Evolutionary conservation across 768 basidiomycete genomes (phyloP).

Genomic region (Podaxis sp.): DNA sequence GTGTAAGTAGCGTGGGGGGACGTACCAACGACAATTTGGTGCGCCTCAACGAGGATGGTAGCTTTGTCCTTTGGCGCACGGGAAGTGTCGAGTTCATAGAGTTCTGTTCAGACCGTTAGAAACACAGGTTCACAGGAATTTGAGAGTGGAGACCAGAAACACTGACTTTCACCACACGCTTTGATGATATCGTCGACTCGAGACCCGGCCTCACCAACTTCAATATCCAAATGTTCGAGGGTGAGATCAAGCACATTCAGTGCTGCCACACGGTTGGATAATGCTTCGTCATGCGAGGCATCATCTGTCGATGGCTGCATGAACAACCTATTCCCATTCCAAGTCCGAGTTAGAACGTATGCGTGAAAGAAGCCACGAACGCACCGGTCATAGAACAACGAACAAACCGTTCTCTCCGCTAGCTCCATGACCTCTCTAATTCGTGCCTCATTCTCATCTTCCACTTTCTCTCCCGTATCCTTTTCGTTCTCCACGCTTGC

Average conservation of each 20-base stretch:
- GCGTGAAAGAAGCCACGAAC: conserved; percentile 1
- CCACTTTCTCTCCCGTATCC: conserved; percentile 31
- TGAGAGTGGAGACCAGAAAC: no score
- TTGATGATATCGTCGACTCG: conserved; percentile 66
- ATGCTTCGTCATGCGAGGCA: conserved; percentile 83
- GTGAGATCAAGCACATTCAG: conserved; percentile 89
- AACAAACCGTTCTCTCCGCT: conserved; percentile 72
- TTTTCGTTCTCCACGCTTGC: conserved; percentile 17
- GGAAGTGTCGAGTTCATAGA: conserved; percentile 40
- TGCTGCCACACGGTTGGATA: conserved; percentile 87
- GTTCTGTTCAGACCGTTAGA: conserved; percentile 21
- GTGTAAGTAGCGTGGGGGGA: not conserved
- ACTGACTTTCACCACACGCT: conserved; percentile 76
- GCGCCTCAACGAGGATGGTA: conserved; percentile 75
- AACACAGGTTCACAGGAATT: not conserved
- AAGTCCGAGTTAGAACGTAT: not conserved
- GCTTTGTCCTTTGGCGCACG: conserved; percentile 77
- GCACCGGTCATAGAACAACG: conserved; percentile 82
- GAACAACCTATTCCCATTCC: conserved; percentile 57
- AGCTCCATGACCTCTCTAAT: conserved; percentile 65
- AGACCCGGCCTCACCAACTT: conserved; percentile 54
- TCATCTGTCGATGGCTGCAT: conserved; percentile 69
- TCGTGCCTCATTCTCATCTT: conserved; percentile 40
- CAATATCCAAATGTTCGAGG: conserved; percentile 86
- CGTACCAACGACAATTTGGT: conserved; percentile 85